Percentiles rank a stretch among this genome's conserved stretches.
Evolutionary conservation across 2,329 filamentous ascomycete genomes (phyloP).

Genomic region (Lachnellula arida): DNA sequence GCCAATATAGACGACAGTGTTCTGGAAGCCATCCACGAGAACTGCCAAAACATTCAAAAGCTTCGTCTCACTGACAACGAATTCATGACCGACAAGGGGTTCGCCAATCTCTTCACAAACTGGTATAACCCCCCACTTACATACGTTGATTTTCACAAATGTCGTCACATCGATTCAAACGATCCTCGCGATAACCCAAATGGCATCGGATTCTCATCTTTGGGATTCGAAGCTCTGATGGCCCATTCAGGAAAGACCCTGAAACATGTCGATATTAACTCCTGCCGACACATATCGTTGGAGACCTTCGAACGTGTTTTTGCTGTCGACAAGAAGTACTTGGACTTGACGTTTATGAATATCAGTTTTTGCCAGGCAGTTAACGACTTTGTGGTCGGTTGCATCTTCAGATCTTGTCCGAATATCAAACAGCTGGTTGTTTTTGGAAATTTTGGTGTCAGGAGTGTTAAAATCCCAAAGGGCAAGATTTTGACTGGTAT

Average conservation of each 20-base stretch:
- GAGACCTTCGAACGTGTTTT: conserved; percentile 74
- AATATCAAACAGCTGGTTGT: conserved; percentile 55
- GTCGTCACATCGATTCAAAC: conserved; percentile 69
- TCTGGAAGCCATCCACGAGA: conserved; percentile 63
- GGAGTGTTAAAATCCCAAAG: conserved; percentile 47
- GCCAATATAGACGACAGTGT: conserved; percentile 67
- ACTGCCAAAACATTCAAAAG: conserved; percentile 66
- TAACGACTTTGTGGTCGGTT: conserved; percentile 59
- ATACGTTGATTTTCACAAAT: conserved; percentile 71
- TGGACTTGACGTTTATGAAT: conserved; percentile 66
- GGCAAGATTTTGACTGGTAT: conserved; percentile 54
- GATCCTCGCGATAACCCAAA: conserved; percentile 61
- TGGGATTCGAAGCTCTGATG: conserved; percentile 79
- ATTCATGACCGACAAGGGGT: conserved; percentile 69
- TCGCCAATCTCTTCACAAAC: conserved; percentile 64
- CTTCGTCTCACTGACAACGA: conserved; percentile 78
- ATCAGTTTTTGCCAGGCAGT: conserved; percentile 70
- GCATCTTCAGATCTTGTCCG: conserved; percentile 61
- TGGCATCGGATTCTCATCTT: conserved; percentile 67
- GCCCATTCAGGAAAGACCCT: conserved; percentile 68
- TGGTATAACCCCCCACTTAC: conserved; percentile 72
- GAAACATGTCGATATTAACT: conserved; percentile 68
- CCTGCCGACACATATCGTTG: conserved; percentile 74
- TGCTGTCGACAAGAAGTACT: conserved; percentile 54
- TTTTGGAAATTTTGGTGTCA: conserved; percentile 62